These are phyloP conservation scores for Glycine latifolia DNA, from an alignment of 306 rosid species.

Conservation along the genomic window DNA sequence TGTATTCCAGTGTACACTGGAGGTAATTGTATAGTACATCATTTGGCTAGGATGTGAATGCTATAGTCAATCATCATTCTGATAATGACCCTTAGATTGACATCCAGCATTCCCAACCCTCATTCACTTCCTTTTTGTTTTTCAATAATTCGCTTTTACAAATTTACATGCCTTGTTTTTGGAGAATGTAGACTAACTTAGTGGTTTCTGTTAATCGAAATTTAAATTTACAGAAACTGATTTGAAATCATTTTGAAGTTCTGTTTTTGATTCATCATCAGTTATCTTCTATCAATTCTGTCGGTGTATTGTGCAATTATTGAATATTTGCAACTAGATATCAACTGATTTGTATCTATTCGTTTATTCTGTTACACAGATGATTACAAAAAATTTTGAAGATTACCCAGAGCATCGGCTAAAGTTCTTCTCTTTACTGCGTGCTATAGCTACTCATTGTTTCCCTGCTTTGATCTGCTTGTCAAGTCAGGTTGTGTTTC, in stretches of 20 bases:
- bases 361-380: constrained; percentile 54
- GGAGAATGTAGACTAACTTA: neutral
- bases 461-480: constrained; percentile 84
- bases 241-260: neutral
- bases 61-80: constrained; percentile 17
- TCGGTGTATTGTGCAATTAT: constrained; percentile 9
- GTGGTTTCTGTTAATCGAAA: neutral
- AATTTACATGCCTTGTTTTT: neutral
- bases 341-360: neutral
- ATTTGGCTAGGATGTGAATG: constrained; percentile 16
- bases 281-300: neutral
- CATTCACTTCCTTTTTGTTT: neutral
- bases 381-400: constrained; percentile 94
- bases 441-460: constrained; percentile 93
- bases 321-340: constrained; percentile 13
- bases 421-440: constrained; percentile 91
- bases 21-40: constrained; percentile 58
- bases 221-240: neutral
- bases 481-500: constrained; percentile 81
- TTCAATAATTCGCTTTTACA: neutral
- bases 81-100: neutral
- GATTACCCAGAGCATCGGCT: constrained; percentile 98
- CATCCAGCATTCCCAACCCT: neutral
- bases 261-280: neutral
- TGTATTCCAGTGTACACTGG: constrained; percentile 96